phyloP scores from a whole-genome alignment of 2,329 filamentous ascomycete genomes.

The Trichoderma oligosporum region DNA sequence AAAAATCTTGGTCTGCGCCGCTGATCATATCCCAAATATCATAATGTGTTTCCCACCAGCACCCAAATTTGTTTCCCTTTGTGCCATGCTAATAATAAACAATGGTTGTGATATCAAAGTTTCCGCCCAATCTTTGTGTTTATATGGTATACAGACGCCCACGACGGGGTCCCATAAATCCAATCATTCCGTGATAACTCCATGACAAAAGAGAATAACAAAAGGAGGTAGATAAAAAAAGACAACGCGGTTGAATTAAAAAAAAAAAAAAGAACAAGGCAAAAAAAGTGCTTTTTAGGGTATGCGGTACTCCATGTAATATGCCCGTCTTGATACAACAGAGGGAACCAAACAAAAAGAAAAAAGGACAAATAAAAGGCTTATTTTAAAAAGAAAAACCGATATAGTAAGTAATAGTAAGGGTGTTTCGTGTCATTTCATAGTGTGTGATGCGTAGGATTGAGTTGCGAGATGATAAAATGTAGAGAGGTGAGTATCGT shows the following conservation, averaged over 20 bases:
- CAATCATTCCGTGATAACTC: slow-evolving; percentile 24
- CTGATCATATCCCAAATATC: slow-evolving; percentile 33
- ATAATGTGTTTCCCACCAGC: slow-evolving; percentile 28
- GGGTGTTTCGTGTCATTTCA: slow-evolving; percentile 23
- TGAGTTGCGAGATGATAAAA: slow-evolving; percentile 31
- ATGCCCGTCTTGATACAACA: slow-evolving; percentile 48
- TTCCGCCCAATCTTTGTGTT: slow-evolving; percentile 22
- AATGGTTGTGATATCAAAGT: slow-evolving; percentile 32
- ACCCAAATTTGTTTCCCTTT: slow-evolving; percentile 29
- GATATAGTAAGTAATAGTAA: slow-evolving; percentile 22
- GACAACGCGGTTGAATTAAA: slow-evolving; percentile 24
- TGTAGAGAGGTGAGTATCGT: neutral
- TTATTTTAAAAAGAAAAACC: slow-evolving; percentile 18
- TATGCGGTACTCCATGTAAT: slow-evolving; percentile 49
- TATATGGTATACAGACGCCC: slow-evolving; percentile 32
- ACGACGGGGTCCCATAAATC: slow-evolving; percentile 23
- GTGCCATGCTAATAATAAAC: slow-evolving; percentile 35
- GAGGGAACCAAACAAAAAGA: slow-evolving; percentile 23
- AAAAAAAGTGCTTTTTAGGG: slow-evolving; percentile 36
- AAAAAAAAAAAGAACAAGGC: slow-evolving; percentile 29
- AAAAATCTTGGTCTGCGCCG: slow-evolving; percentile 20
- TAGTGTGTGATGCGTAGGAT: slow-evolving; percentile 26
- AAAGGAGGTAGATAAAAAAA: slow-evolving; percentile 22
- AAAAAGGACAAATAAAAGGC: slow-evolving; percentile 20
- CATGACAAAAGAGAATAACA: slow-evolving; percentile 17